phyloP scores from a whole-genome alignment of 2,329 filamentous ascomycete species.

The Aspergillus fumigatiaffinis region DNA sequence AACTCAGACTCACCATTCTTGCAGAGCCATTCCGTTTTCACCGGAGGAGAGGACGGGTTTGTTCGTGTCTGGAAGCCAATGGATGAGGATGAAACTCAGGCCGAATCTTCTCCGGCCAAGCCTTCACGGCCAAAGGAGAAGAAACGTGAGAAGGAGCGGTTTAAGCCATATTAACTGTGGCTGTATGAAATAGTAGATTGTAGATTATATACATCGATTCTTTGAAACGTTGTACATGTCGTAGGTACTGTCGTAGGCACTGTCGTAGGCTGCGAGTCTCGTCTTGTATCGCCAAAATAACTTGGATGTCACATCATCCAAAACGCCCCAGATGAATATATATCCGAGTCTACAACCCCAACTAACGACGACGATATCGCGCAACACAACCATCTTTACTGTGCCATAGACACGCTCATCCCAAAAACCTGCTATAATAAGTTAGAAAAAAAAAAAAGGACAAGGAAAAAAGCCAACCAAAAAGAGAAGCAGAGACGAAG shows the following conservation, averaged over 20 bases:
- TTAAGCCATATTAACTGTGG: conserved; percentile 33
- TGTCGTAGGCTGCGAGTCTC: too few species aligned
- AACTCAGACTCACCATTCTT: conserved; percentile 4
- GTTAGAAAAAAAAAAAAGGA: conserved; percentile 7
- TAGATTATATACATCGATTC: background rate
- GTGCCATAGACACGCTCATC: background rate
- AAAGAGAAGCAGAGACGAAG: too few species aligned
- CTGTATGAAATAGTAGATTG: background rate
- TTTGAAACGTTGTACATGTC: background rate
- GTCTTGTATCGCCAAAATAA: too few species aligned
- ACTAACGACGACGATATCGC: background rate
- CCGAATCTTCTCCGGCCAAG: conserved; percentile 19
- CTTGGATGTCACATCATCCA: too few species aligned
- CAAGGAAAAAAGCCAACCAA: too few species aligned
- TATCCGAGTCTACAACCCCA: conserved; percentile 1
- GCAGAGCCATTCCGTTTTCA: conserved; percentile 40
- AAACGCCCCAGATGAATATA: conserved; percentile 1
- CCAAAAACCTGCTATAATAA: background rate
- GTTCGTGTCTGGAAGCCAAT: conserved; percentile 36
- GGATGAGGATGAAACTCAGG: conserved; percentile 14
- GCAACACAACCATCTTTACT: background rate
- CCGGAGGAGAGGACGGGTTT: conserved; percentile 44
- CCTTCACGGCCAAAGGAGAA: conserved; percentile 29
- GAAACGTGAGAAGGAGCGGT: conserved; percentile 34
- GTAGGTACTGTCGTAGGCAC: background rate